Evolutionary conservation across 495 filamentous ascomycete genomes (phyloP), one percentile per base, ranked within the genome.

Genomic region (Lophium mytilinum): DNA sequence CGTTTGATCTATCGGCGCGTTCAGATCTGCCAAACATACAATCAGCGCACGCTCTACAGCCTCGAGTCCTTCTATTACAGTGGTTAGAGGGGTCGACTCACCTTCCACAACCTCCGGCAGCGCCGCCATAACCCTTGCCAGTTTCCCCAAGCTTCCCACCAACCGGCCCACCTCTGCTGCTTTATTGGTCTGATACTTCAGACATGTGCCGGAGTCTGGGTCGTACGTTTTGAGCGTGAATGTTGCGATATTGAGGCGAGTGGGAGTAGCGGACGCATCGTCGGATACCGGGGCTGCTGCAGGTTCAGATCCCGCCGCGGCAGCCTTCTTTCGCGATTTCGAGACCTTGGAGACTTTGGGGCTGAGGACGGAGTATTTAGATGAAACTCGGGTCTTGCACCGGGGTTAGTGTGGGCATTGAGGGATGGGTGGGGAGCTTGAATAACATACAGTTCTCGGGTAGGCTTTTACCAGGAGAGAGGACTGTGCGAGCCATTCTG

Each of bases 201-300:
- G 52, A 50, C 65, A 83, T 47, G 82, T 80, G 60, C 93, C 93
- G 11, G 85, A 84, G 30, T 71, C 71, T 0, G 93, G 88, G 71
- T 96, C 90, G 76, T 82, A 98, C 14, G 91, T 95, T 74, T 95
- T 97, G 33, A 97, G 76, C 0, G 79, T 85, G 30, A 98, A 82
- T 21, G 76, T 78, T 58, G 86, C 89, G 61, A 83, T 73, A 49
- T 59, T 39, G 56, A n/a, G 18, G 52, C 36, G 19, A 80, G 80
- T 61, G 41, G 54, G 39, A n/a, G 65, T 69, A 66, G 11, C 64
- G 39, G 52, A 68, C 9, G 67, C 72, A 53, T 68, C 57, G 62
- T 60, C 46, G n/a, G 60, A 8, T 15, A 60, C 50, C 61, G 68
- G 37, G 46, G 72, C 18, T 52, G 69, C 21, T 37, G 63, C 36